phyloP scores from a whole-genome alignment of 2,329 filamentous ascomycete genomes.

The Cladosporium cucumerinum region DNA sequence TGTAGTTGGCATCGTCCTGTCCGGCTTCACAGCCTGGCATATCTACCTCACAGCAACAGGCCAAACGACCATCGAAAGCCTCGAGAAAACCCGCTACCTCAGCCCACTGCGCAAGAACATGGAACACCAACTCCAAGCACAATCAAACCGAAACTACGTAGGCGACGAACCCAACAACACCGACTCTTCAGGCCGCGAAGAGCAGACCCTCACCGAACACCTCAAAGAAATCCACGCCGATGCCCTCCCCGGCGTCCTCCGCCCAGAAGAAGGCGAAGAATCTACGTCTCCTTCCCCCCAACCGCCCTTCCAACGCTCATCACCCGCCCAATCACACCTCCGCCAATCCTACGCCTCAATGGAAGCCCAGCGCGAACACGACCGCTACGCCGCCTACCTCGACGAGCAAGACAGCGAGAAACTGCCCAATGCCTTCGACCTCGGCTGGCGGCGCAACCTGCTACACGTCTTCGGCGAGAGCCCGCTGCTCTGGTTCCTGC shows the following conservation, averaged over 20 bases:
- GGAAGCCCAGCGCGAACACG: constrained; percentile 62
- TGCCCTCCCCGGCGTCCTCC: constrained; percentile 72
- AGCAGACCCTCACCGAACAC: constrained; percentile 59
- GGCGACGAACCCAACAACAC: constrained; percentile 24
- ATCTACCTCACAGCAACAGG: constrained; percentile 73
- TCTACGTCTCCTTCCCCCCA: constrained; percentile 25
- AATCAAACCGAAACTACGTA: constrained; percentile 41
- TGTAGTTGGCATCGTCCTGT: constrained; percentile 85
- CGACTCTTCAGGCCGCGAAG: constrained; percentile 12
- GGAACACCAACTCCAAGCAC: constrained; percentile 22
- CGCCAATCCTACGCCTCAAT: constrained; percentile 50
- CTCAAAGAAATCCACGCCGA: constrained; percentile 80
- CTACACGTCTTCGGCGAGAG: constrained; percentile 74
- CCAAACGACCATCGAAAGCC: constrained; percentile 91
- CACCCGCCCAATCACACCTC: constrained; percentile 45
- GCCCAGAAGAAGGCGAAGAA: constrained; percentile 74
- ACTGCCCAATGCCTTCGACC: constrained; percentile 89
- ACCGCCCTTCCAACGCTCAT: constrained; percentile 28
- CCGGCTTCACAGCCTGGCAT: constrained; percentile 90
- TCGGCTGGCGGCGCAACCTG: constrained; percentile 78
- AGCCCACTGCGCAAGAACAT: constrained; percentile 71
- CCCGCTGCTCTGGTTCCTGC: constrained; percentile 71
- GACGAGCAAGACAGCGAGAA: constrained; percentile 85
- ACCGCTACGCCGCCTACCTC: constrained; percentile 75
- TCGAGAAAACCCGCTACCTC: constrained; percentile 93